Evolutionary conservation across 2,329 filamentous ascomycete genomes (phyloP), one percentile per base, ranked within the genome.

Genomic region (Pseudogymnoascus sp.): DNA sequence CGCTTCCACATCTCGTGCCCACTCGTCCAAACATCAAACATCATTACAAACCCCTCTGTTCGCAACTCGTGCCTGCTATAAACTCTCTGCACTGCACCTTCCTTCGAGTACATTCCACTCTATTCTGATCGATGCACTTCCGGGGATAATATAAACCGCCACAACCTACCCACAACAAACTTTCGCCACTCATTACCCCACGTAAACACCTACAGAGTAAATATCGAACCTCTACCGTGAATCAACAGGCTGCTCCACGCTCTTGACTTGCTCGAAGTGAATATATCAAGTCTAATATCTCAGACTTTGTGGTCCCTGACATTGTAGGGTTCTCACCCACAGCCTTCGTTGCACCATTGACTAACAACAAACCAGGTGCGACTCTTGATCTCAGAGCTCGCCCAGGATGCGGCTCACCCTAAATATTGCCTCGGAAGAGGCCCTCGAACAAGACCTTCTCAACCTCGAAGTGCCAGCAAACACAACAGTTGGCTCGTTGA

Each of bases 401-500:
- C 50, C 50, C 63, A 62, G 35, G 69, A 96, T 91, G 92, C 89
- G 88, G 76, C 89, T 96, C 78, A 95, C 91, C 61, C 86, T 96
- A 76, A 91, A 85, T 75, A 89, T 96, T 74, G 89, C 89, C 73
- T 89, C 89, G 68, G 81, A 86, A 68, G 78, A 78, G 73, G 77
- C 78, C 69, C 72, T 79, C 64, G 88, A 91, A 74, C 84, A 88
- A 67, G 89, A 91, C 72, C 83, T 96, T 72, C 81, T 96, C 70
- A 88, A 86, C 63, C 84, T 96, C 68, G 91, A 96, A 70, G 86
- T 96, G 68, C 89, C 89, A 65, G 82, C 87, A 43, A 90, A 91
- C 71, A 91, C 95, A 81, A 91, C 90, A 59, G 78, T 98, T 70
- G 88, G 88, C 71, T 88, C 91, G 61, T 84, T 99, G 68, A 96